These are phyloP conservation scores for Dendrobium chrysotoxum DNA, from an alignment of 106 monocot species.

Conservation along the genomic window DNA sequence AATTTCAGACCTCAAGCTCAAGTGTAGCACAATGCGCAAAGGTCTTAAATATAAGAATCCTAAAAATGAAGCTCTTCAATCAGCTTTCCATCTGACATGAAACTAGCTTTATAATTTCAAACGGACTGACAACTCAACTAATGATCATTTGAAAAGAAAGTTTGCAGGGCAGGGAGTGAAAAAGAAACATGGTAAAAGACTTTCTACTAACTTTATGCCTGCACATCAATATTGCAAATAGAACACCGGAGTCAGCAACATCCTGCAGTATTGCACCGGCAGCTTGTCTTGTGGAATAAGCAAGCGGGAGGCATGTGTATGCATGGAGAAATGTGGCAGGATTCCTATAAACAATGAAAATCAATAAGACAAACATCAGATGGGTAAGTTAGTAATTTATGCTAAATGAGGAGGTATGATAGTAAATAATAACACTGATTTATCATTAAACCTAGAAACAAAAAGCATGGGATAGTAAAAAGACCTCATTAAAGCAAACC, in stretches of 20 bases:
- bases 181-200: neutral
- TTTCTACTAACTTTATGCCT: constrained; percentile 75
- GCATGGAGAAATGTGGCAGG: constrained; percentile 98
- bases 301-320: constrained; percentile 95
- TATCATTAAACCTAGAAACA: neutral
- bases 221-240: constrained; percentile 93
- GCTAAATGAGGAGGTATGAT: neutral
- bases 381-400: neutral
- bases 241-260: constrained; percentile 90
- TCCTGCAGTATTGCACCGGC: constrained; percentile 91
- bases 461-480: neutral
- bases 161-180: neutral
- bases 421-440: neutral
- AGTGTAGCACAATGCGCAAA: neutral
- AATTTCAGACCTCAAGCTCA: neutral
- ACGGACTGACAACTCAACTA: neutral
- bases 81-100: neutral
- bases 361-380: neutral
- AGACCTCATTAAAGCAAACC: neutral
- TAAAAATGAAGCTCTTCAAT: neutral
- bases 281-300: constrained; percentile 85
- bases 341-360: constrained; percentile 47
- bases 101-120: neutral
- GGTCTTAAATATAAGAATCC: neutral
- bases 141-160: constrained; percentile 1